Conservation (phyloP, 129 eudicot species). For the Tagetes patula region DNA sequence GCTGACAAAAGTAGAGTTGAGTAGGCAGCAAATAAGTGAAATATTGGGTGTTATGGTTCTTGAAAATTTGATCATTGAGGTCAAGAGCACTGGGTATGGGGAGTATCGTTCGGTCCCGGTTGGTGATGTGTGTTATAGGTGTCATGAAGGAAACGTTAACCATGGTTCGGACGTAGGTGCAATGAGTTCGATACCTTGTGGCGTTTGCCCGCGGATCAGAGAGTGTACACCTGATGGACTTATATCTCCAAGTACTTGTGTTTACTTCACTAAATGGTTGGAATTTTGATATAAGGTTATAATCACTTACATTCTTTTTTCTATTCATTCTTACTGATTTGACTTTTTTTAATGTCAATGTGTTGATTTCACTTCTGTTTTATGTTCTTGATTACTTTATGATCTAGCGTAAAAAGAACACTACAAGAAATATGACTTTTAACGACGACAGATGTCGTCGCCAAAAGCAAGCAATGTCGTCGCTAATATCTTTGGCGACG, state of each 20-base stretch:
- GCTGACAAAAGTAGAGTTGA: slow-evolving; percentile 9
- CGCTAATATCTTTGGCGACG: too few relatives aligned
- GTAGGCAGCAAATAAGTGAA: slow-evolving; percentile 45
- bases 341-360: background rate
- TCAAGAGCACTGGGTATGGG: slow-evolving; percentile 65
- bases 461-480: too few relatives aligned
- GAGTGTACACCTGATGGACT: slow-evolving; percentile 24
- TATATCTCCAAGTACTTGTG: slow-evolving; percentile 52
- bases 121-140: slow-evolving; percentile 58
- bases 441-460: too few relatives aligned
- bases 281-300: slow-evolving; percentile 37
- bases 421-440: too few relatives aligned
- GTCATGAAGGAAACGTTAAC: slow-evolving; percentile 25
- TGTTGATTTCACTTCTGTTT: background rate
- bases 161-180: slow-evolving; percentile 37
- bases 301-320: background rate
- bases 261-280: slow-evolving; percentile 62
- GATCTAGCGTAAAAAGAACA: too few relatives aligned
- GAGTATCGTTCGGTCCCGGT: slow-evolving; percentile 57
- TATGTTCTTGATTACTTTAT: slow-evolving; percentile 9
- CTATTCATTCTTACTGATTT: background rate
- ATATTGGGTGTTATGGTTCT: slow-evolving; percentile 50
- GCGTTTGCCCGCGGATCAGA: slow-evolving; percentile 58
- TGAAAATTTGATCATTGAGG: slow-evolving; percentile 62
- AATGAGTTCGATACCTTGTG: slow-evolving; percentile 70